Base-by-base conservation (phyloP, 2,329 filamentous ascomycete species). In the Fusarium bactridioides region DNA sequence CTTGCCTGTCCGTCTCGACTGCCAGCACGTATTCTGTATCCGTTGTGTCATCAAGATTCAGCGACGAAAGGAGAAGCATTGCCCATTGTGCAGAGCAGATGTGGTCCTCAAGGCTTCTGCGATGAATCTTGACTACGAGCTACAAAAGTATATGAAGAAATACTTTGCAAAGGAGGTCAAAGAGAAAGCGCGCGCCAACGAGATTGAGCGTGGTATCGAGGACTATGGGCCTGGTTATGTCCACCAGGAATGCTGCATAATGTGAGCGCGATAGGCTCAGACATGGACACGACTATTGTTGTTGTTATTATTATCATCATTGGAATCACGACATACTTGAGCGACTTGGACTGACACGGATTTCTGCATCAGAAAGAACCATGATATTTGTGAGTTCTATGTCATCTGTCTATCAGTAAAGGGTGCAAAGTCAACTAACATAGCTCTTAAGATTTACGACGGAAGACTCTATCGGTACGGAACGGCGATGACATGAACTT, bases 41-140 rank as follows among this genome's bases (percentile, higher is more conserved):
- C 87, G 93, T 6, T 97, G 94, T 78, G 86, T 95, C 54, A 90
- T 97, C 70, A 90, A 93, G 75, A 89, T 97, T 83, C 94, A 96
- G 79, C 89, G 90, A 50, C 88, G 89, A 43, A 86, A 87, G 67
- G 90, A 92, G 78, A 86, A 87, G 41, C 84, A 89, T 57, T 97
- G 94, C 78, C 94, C 94, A 0, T 84, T 96, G 60, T 97, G 94
- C 79, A 87, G 94, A 64, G 87, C 89, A 23, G 87, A 91, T 64
- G 92, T 91, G 1, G 89, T 97, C 16, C 86, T 93, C 83, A 83
- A 87, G 64, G 93, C 94, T 2, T 91, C 92, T 16, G 48, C 51
- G 90, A 91, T 90, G 56, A 92, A 93, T 69, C 86, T 96, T 25
- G 94, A 97, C 77, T 82, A 84, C 27, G 85, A 91, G 10, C 84